Evolutionary conservation across 2,329 filamentous ascomycete genomes (phyloP).

Genomic region (Rachicladosporium sp.): DNA sequence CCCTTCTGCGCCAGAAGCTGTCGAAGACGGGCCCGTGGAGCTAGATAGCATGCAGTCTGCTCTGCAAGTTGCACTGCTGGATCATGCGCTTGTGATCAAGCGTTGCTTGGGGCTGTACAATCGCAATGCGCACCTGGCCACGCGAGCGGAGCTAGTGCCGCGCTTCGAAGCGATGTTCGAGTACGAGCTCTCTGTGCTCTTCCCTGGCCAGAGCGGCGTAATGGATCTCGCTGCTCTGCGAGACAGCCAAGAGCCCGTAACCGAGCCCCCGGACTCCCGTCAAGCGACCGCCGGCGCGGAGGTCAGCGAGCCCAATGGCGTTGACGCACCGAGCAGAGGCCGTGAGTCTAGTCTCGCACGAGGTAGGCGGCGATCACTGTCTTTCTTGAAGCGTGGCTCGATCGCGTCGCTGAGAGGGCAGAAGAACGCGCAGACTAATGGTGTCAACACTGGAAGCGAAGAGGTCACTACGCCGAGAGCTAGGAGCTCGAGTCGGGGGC

Average conservation of each 20-base stretch:
- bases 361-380: constrained; percentile 12
- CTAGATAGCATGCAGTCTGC: constrained; percentile 56
- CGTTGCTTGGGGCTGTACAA: constrained; percentile 57
- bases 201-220: constrained; percentile 21
- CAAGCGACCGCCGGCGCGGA: constrained; percentile 7
- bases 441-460: constrained; percentile 5
- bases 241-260: constrained; percentile 3
- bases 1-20: constrained; percentile 6
- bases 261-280: background rate
- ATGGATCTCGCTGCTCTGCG: constrained; percentile 8
- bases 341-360: constrained; percentile 3
- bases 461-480: constrained; percentile 6
- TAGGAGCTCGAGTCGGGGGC: constrained; percentile 4
- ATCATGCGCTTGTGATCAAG: constrained; percentile 80
- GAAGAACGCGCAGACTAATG: constrained; percentile 5
- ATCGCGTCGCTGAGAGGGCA: constrained; percentile 10
- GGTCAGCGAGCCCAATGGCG: constrained; percentile 3
- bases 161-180: constrained; percentile 35
- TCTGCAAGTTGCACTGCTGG: constrained; percentile 71
- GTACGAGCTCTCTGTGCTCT: constrained; percentile 30
- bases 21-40: constrained; percentile 18
- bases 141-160: constrained; percentile 20
- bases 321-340: constrained; percentile 5
- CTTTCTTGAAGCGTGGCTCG: constrained; percentile 22
- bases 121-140: constrained; percentile 47